These are phyloP conservation scores for Starmerella davenportii DNA, from an alignment of 805 yeast genomes.

Conservation along the genomic window DNA sequence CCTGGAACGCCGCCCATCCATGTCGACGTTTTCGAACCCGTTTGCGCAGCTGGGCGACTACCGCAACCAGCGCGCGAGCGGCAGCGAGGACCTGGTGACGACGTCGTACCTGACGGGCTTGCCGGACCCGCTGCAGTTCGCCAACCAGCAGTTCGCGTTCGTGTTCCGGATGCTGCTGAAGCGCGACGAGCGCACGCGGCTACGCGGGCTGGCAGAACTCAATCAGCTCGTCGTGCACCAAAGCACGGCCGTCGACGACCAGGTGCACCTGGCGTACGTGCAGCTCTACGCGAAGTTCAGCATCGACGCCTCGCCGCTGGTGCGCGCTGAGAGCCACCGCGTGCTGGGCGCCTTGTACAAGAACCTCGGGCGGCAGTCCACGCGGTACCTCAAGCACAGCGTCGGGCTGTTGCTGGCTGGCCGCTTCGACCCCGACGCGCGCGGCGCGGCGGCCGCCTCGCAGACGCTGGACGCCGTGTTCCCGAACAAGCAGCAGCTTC, in stretches of 20 bases:
- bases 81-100: constrained; percentile 31
- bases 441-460: constrained; percentile 36
- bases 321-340: constrained; percentile 45
- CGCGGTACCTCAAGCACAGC: constrained; percentile 51
- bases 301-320: constrained; percentile 47
- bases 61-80: background rate
- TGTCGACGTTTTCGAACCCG: constrained; percentile 8
- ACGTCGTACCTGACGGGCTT: constrained; percentile 59
- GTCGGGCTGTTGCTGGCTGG: constrained; percentile 64
- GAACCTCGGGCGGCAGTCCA: constrained; percentile 35
- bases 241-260: constrained; percentile 22
- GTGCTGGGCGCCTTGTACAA: constrained; percentile 40
- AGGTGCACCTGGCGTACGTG: constrained; percentile 46
- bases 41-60: constrained; percentile 15
- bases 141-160: constrained; percentile 35
- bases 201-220: constrained; percentile 51
- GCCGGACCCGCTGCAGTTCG: constrained; percentile 45
- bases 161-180: constrained; percentile 62
- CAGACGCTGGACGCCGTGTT: constrained; percentile 37
- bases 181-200: constrained; percentile 70
- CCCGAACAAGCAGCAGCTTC: constrained; percentile 33
- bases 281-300: constrained; percentile 70
- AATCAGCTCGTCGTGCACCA: constrained; percentile 5
- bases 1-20: too few species aligned
- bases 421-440: constrained; percentile 46